Base-by-base conservation (phyloP, 2,329 filamentous ascomycete genomes). In the Graphiopsis chlorocephala region DNA sequence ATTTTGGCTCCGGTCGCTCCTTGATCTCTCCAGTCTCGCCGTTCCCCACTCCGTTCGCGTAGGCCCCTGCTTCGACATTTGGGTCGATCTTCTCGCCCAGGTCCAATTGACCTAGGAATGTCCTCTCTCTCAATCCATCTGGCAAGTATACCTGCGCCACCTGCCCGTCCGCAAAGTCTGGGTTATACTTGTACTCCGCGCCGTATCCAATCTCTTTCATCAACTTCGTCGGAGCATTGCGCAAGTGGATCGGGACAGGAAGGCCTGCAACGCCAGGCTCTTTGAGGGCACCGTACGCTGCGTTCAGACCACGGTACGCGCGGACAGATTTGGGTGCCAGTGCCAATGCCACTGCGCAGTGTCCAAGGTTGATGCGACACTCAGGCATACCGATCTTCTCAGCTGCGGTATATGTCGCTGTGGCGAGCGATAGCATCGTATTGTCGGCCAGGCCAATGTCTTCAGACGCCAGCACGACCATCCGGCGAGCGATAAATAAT, bases 361-460 rank as follows among this genome's bases (percentile, higher is more conserved):
- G 95, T 0, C 91, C 93, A 6, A 99, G 85, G 61, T 94, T 92
- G 72, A 98, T 98, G 10, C 93, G 86, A 20, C 93, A 94, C 78
- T 99, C 95, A 0, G 95, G 95, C 85, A 98, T 91, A 28, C 95
- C 95, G 61, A 99, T 91, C 77, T 95, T 94, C 78, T 98, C 92
- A 1, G 91, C 89, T 0, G 95, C 94, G 1, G 89, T 90, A 77
- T 96, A 96, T 2, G 93, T 86, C 0, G 92, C 89, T 0, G 92
- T 96, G 1, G 94, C 94, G 1, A 99, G 86, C 0, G 89, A 85
- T 0, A 99, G 84, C 77, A 98, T 85, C 10, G 84, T 85, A 77
- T 91, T 94, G 77, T 98, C 93, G 4, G 94, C 95, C 0, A 98
- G 81, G 0, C 94, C 95, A 45, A 98, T 87, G 73, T 99, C 95